Base-by-base conservation (phyloP, 805 yeast species). In the Blastobotrys attinorum region DNA sequence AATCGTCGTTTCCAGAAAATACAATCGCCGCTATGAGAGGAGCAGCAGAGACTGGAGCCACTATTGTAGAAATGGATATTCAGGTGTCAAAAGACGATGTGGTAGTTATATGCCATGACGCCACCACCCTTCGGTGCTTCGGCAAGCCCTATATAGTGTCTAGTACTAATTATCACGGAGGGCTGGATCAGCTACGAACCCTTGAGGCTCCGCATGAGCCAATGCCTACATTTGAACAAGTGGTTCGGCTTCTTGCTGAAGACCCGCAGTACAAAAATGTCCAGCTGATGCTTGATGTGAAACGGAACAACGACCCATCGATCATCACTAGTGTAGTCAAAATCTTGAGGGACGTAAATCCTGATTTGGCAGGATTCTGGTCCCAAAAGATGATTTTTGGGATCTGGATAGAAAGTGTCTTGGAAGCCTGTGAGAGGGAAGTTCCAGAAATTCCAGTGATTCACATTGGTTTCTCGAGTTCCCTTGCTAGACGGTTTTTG, bases 91-190 rank as follows among this genome's bases (percentile, higher is more conserved):
- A 55, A 2, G 83, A 77, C 52, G 75, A 75, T n/a, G 64, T 64
- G 3, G 69, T 76, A 2, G 76, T 77, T 16, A 63, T 77, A 39
- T 71, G 72, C 48, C 83, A 77, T 51, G 83, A 77, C 46, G 61
- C 69, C 3, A 60, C 56, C 39, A 69, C 81, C 0, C 71, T 70
- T 3, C 66, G 83, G 42, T 65, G 70, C 31, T 77, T 74, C 62
- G 63, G 71, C 42, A 54, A 58, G 31, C 57, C 69, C 31, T 45
- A 56, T 35, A 55, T 53, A 5, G 71, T 77, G 45, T 58, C 61
- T 10, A 62, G 67, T 3, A 60, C 72, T 1, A 58, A 45, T 40
- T 66, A 51, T 58, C 44, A 38, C 18, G 67, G 65, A 2, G 70
- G 60, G 4, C 53, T 75, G 39, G 64, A 64, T 39, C 47, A 58